phyloP scores from a whole-genome alignment of 2,329 filamentous ascomycete genomes.

The Diaporthe sp. region DNA sequence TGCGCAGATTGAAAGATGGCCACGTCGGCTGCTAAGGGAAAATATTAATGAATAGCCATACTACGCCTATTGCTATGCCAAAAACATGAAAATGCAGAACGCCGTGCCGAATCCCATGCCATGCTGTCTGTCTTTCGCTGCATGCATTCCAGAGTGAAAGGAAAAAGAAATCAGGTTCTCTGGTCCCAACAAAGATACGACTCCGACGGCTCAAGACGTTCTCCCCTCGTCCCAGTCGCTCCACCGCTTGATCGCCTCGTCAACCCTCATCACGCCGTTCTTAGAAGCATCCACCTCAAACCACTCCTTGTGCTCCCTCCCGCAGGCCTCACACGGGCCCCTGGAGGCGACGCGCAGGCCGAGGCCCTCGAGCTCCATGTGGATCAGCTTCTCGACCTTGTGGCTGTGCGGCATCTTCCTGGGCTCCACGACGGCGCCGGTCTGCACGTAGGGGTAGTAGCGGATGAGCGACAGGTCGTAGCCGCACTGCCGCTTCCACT shows the following conservation, averaged over 20 bases:
- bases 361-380: constrained; percentile 83
- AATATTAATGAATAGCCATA: not conserved
- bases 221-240: constrained; percentile 79
- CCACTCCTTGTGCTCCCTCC: constrained; percentile 91
- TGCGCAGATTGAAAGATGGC: too few relatives aligned
- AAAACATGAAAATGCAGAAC: not conserved
- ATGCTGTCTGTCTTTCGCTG: constrained; percentile 9
- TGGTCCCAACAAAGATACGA: not conserved
- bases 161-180: not conserved
- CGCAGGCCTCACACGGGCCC: constrained; percentile 75
- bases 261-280: constrained; percentile 52
- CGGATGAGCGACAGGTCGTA: constrained; percentile 88
- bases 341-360: constrained; percentile 62
- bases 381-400: constrained; percentile 89
- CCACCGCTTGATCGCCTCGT: constrained; percentile 83
- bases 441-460: constrained; percentile 85
- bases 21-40: not conserved
- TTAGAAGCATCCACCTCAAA: constrained; percentile 77
- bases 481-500: constrained; percentile 94
- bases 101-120: not conserved
- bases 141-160: not conserved
- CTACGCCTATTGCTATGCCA: constrained; percentile 24
- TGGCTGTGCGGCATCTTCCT: constrained; percentile 87
- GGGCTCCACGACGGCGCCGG: constrained; percentile 52
- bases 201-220: not conserved